phyloP scores from a whole-genome alignment of 2,329 filamentous ascomycete genomes.

The Colletotrichum coccodes region DNA sequence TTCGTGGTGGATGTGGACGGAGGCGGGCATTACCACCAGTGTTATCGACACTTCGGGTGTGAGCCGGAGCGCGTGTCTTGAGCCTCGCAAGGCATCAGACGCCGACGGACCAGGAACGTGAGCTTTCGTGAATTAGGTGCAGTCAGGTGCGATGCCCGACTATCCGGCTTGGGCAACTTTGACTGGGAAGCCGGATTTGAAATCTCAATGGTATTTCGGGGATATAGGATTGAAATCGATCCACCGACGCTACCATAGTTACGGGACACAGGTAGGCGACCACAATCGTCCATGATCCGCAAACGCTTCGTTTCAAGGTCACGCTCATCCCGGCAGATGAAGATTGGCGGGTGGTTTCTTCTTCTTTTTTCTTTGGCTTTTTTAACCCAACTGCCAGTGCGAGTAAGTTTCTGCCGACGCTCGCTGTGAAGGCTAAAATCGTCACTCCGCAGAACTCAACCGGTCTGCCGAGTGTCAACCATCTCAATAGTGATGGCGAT shows the following conservation, averaged over 20 bases:
- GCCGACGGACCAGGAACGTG: background rate
- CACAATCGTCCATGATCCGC: background rate
- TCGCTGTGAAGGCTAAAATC: background rate
- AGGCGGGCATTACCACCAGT: background rate
- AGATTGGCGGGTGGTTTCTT: background rate
- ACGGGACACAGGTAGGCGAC: no score
- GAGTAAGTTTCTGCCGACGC: no score
- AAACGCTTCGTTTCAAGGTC: background rate
- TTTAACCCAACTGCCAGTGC: no score
- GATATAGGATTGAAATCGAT: background rate
- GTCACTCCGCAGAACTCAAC: background rate
- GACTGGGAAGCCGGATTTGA: background rate
- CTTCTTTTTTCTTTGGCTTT: no score
- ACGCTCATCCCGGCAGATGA: background rate
- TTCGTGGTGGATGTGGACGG: background rate
- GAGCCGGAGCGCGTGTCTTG: background rate
- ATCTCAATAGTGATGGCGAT: no score
- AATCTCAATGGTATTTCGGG: background rate
- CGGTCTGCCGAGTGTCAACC: background rate
- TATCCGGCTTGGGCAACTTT: no score
- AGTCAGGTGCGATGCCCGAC: background rate
- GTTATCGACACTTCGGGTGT: background rate
- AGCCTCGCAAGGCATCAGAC: background rate
- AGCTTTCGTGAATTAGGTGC: background rate
- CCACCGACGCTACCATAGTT: no score